Evolutionary conservation across 768 basidiomycete genomes (phyloP).

Genomic region (Glaciozyma antarctica): DNA sequence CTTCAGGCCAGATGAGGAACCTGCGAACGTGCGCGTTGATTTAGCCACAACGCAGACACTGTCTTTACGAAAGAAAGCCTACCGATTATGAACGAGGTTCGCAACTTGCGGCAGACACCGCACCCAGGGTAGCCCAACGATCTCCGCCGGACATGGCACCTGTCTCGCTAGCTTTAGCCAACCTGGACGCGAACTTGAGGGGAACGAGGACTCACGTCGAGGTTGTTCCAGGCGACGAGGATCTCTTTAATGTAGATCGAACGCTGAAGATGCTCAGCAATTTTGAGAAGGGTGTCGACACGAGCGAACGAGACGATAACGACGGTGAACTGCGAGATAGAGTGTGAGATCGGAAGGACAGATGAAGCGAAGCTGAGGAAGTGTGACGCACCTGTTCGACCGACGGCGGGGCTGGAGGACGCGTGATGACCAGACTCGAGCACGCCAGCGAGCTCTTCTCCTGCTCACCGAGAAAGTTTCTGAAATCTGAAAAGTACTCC

Average conservation of each 20-base stretch:
- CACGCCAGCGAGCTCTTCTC: background rate
- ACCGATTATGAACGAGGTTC: conserved; percentile 7
- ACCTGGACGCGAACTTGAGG: background rate
- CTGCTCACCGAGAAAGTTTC: background rate
- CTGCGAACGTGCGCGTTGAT: background rate
- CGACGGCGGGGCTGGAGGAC: background rate
- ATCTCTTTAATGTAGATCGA: conserved; percentile 1
- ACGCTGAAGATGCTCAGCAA: background rate
- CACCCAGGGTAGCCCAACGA: background rate
- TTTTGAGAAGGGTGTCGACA: conserved; percentile 2
- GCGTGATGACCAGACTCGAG: background rate
- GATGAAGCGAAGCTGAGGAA: too few species aligned
- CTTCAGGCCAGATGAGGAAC: conserved; percentile 5
- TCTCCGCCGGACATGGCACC: background rate
- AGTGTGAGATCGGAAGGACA: background rate
- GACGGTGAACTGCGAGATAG: conserved; percentile 8
- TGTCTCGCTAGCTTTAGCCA: background rate
- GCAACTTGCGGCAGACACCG: conserved; percentile 2
- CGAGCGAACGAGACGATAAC: conserved; percentile 3
- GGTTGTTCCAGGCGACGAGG: conserved; percentile 9
- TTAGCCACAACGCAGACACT: too few species aligned
- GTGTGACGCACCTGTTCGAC: background rate
- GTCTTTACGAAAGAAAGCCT: background rate
- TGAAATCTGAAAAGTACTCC: background rate
- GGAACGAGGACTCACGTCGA: background rate